Base-by-base conservation (phyloP, 2,329 filamentous ascomycete genomes). In the Ophiostoma montium region DNA sequence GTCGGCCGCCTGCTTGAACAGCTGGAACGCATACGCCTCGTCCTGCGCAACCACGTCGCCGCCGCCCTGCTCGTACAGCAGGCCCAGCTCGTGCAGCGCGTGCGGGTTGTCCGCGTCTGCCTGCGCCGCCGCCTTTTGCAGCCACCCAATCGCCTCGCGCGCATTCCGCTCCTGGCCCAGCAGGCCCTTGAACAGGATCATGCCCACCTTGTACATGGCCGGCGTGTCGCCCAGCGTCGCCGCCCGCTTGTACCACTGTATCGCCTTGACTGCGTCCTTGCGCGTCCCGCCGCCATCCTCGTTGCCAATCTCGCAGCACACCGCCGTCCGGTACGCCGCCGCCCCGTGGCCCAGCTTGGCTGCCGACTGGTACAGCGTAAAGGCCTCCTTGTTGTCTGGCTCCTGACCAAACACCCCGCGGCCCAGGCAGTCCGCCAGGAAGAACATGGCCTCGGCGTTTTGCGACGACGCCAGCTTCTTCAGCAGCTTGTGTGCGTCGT, bases 191-290 rank as follows among this genome's bases (percentile, higher is more conserved):
- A 96, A 76, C 53, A 86, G 70, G 56, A 98, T 94, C 82, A 95
- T 94, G 51, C 92, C 92, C 66, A 96, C 80, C 66, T 98, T 98
- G 70, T 95, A 98, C 87, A 96, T 94, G 30, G 89, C 92, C 0
- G 90, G 85, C 2, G 84, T 83, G 60, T 98, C 90, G 3, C 92
- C 90, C 3, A 96, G 72, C 12, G 84, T 83, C 11, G 92, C 90
- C 7, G 92, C 88, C 39, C 89, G 84, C 63, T 90, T 88, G 65
- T 98, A 98, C 92, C 92, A 98, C 63, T 96, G 90, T 18, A 96
- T 89, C 1, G 92, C 90, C 66, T 96, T 96, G 56, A 90, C 67
- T 1, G 87, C 86, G 60, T 98, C 92, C 58, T 84, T 85, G 51
- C 86, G 80, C 1, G 92, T 96, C 21, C 92, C 92, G 47, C 92